These are phyloP conservation scores for Candida ipomoeae DNA, from an alignment of 805 yeast species.

Conservation along the genomic window DNA sequence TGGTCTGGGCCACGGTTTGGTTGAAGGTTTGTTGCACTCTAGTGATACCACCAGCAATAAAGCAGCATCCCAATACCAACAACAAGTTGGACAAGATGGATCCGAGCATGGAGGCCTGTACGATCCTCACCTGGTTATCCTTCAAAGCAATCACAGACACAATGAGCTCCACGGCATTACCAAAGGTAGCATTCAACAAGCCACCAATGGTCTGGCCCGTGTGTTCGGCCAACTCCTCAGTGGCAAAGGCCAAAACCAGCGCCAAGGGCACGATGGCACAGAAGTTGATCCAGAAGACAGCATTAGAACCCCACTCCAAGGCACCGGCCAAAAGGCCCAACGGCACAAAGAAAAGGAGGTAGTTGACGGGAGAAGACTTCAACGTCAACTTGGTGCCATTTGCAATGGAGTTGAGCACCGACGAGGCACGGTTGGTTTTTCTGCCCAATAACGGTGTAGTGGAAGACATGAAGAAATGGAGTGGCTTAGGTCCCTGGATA, in stretches of 20 bases:
- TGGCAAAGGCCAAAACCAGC: conserved; percentile 82
- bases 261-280: conserved; percentile 91
- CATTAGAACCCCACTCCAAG: conserved; percentile 49
- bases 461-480: conserved; percentile 11
- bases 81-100: conserved; percentile 84
- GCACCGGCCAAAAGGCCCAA: conserved; percentile 74
- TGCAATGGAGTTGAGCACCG: conserved; percentile 3
- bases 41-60: conserved; percentile 86
- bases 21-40: conserved; percentile 84
- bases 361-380: conserved; percentile 68
- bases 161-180: conserved; percentile 95
- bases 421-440: conserved; percentile 4
- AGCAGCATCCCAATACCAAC: conserved; percentile 92
- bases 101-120: conserved; percentile 96
- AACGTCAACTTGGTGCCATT: conserved; percentile 23
- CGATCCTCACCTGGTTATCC: conserved; percentile 86
- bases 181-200: conserved; percentile 91
- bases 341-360: conserved; percentile 80
- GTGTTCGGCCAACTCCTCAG: conserved; percentile 84
- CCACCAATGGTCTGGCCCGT: conserved; percentile 95
- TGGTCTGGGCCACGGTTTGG: conserved; percentile 96
- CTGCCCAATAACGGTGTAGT: conserved; percentile 15
- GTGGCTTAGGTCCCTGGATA: background rate
- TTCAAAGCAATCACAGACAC: conserved; percentile 86
- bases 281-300: conserved; percentile 71